Base-by-base conservation (phyloP, 2,329 filamentous ascomycete species). In the Xylariaceae sp. region DNA sequence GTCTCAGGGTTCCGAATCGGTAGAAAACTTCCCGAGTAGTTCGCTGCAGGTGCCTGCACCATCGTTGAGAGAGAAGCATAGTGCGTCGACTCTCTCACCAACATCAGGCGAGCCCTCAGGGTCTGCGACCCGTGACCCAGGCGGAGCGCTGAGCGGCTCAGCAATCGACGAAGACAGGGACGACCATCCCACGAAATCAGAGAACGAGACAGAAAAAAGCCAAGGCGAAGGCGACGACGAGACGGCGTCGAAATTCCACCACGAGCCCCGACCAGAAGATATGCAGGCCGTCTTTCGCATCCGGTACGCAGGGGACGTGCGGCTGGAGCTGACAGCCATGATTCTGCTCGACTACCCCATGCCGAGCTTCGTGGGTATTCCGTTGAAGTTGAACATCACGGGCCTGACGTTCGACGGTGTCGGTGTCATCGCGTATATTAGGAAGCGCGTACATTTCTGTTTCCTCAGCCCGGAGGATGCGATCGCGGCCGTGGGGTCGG, bases 301-400 rank as follows among this genome's bases (percentile, higher is more conserved):
- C 61, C 87, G 86, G 58, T 99, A 99, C 74, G 84, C 88, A 2
- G 94, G 94, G 37, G 89, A 97, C 70, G 82, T 99, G 60, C 87
- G 87, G 65, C 82, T 99, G 59, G 90, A 92, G 62, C 80, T 99
- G 53, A 97, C 94, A 23, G 92, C 94, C 0, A 92, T 97, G 75
- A 96, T 99, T 48, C 80, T 97, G 37, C 86, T 99, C 39, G 94
- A 99, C 75, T 99, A 99, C 73, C 94, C 94, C 0, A 97, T 97
- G 90, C 92, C 92, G 47, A 96, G 90, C 77, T 99, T 99, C 70
- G 93, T 97, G 2, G 92, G 92, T 10, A 93, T 99, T 62, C 94
- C 94, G 1, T 82, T 99, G 51, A 93, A 94, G 73, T 81, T 99
- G 30, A 96, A 93, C 73, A 95, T 99, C 66, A 97, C 94, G 0